phyloP scores from a whole-genome alignment of 1,139 yeast species.

The Blastobotrys buckinghamii region DNA sequence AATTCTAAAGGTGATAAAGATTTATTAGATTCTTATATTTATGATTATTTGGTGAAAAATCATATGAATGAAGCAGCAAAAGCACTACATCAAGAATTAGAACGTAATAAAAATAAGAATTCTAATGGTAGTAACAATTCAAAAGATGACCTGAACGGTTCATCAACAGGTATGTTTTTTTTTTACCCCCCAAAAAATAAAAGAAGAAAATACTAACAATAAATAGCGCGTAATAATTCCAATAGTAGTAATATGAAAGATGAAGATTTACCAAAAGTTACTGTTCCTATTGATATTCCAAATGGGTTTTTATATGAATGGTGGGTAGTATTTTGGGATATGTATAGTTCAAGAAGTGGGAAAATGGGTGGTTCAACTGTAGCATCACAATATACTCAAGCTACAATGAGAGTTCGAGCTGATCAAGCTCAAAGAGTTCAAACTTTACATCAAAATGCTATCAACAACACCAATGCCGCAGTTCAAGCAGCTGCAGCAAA shows the following conservation, averaged over 20 bases:
- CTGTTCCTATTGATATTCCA: slow-evolving; percentile 52
- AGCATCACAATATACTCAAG: slow-evolving; percentile 68
- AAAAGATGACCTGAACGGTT: slow-evolving; percentile 49
- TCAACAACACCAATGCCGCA: slow-evolving; percentile 13
- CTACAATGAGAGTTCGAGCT: slow-evolving; percentile 49
- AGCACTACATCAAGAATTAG: slow-evolving; percentile 69
- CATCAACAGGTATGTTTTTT: too few species aligned
- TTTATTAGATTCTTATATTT: slow-evolving; percentile 74
- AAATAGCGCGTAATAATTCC: neutral
- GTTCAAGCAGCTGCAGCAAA: slow-evolving; percentile 15
- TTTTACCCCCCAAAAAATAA: too few species aligned
- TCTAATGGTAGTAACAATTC: slow-evolving; percentile 14
- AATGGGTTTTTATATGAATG: slow-evolving; percentile 86
- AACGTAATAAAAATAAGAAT: slow-evolving; percentile 26
- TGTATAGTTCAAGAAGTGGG: slow-evolving; percentile 73
- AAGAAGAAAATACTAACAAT: neutral
- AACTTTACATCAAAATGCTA: slow-evolving; percentile 30
- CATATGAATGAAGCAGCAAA: slow-evolving; percentile 66
- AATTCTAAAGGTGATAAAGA: slow-evolving; percentile 40
- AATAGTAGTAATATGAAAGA: slow-evolving; percentile 8
- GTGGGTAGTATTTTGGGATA: slow-evolving; percentile 98
- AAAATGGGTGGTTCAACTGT: slow-evolving; percentile 50
- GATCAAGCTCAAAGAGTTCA: slow-evolving; percentile 36
- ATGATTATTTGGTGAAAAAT: slow-evolving; percentile 77
- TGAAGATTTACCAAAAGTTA: slow-evolving; percentile 21